A percentile compares a stretch with the other conserved stretches of the same genome.
phyloP scores from a whole-genome alignment of 2,329 filamentous ascomycete genomes.

The Colletotrichum sp. region DNA sequence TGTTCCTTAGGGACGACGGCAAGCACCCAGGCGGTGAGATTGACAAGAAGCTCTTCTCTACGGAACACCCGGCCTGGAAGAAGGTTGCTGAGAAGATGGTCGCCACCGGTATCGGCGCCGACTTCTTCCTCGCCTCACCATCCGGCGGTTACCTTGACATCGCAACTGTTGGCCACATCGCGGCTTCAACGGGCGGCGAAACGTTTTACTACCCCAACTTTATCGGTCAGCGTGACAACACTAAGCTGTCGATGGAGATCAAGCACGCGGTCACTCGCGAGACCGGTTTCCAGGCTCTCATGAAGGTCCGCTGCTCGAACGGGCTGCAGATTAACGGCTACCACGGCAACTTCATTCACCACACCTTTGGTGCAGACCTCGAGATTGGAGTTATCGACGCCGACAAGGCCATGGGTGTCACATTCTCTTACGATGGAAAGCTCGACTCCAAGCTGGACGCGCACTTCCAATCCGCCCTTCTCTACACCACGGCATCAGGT shows the following conservation, averaged over 20 bases:
- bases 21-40: constrained; percentile 86
- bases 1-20: constrained; percentile 87
- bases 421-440: constrained; percentile 96
- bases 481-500: constrained; percentile 91
- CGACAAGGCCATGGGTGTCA: constrained; percentile 90
- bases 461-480: constrained; percentile 93
- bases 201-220: constrained; percentile 98
- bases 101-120: constrained; percentile 82
- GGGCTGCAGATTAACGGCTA: constrained; percentile 93
- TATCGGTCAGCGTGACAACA: constrained; percentile 81
- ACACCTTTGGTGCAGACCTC: constrained; percentile 92
- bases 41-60: constrained; percentile 89
- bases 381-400: constrained; percentile 92
- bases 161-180: constrained; percentile 87
- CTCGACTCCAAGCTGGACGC: constrained; percentile 96
- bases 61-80: constrained; percentile 87
- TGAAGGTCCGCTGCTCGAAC: constrained; percentile 98
- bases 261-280: constrained; percentile 86
- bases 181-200: constrained; percentile 90
- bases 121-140: constrained; percentile 94
- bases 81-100: constrained; percentile 89
- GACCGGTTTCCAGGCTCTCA: constrained; percentile 92
- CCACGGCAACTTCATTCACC: constrained; percentile 94
- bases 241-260: constrained; percentile 85
- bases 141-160: constrained; percentile 92